These are phyloP conservation scores for Sporodiniella umbellata DNA, from an alignment of 371 early-diverging fungal species.

Conservation along the genomic window DNA sequence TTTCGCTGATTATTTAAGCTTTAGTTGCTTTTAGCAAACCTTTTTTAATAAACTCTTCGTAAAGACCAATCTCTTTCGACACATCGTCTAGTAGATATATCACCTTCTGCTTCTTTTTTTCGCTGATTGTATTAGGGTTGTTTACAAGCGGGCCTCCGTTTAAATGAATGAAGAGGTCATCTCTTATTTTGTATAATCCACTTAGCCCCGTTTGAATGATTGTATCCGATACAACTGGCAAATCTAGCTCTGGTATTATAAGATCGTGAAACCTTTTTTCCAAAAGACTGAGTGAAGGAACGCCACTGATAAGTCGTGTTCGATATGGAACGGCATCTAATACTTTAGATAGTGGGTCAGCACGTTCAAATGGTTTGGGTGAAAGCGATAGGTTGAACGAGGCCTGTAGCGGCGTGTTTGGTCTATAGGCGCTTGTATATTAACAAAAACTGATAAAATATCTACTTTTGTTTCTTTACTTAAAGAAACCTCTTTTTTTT, in stretches of 20 bases:
- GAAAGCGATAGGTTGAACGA: constrained; percentile 33
- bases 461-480: too few relatives aligned
- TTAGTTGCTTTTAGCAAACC: too few relatives aligned
- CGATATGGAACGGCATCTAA: constrained; percentile 42
- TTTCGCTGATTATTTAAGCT: too few relatives aligned
- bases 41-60: constrained; percentile 74
- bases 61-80: constrained; percentile 64
- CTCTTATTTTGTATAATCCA: constrained; percentile 57
- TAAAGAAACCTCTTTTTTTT: too few relatives aligned
- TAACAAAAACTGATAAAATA: too few relatives aligned
- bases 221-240: constrained; percentile 60
- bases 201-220: constrained; percentile 58
- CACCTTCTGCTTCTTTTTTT: constrained; percentile 46
- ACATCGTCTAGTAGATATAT: constrained; percentile 61
- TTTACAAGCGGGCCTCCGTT: constrained; percentile 51
- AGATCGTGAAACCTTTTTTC: constrained; percentile 60
- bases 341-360: constrained; percentile 35
- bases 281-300: constrained; percentile 48
- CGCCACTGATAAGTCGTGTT: constrained; percentile 54
- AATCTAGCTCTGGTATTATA: constrained; percentile 63
- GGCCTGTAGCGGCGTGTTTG: constrained; percentile 37
- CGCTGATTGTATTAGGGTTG: constrained; percentile 26
- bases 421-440: too few relatives aligned
- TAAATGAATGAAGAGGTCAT: constrained; percentile 58
- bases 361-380: constrained; percentile 25